phyloP scores from a whole-genome alignment of 108 stramenopile genomes.

The Nitzschia sp. region DNA sequence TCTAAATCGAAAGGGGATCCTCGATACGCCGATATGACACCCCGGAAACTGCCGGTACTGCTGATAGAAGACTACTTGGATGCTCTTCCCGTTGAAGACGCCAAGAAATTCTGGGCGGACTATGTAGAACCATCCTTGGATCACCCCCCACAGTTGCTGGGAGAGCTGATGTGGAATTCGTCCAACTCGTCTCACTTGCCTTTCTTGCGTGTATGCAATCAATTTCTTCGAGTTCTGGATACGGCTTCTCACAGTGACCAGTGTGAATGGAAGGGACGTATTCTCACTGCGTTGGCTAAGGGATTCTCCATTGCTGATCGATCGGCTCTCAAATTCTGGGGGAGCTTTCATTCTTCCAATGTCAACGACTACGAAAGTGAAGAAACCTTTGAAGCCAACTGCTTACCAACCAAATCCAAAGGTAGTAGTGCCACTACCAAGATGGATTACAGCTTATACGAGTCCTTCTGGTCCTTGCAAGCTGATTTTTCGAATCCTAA shows the following conservation, averaged over 20 bases:
- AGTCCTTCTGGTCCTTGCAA: slow-evolving; percentile 81
- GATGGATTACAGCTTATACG: slow-evolving; percentile 63
- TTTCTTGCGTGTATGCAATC: slow-evolving; percentile 63
- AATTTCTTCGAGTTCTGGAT: slow-evolving; percentile 38
- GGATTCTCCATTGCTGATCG: slow-evolving; percentile 76
- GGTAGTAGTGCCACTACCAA: not conserved
- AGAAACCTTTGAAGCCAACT: slow-evolving; percentile 17
- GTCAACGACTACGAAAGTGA: slow-evolving; percentile 25
- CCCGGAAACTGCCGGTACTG: slow-evolving; percentile 55
- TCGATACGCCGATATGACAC: slow-evolving; percentile 18
- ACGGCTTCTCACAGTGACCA: slow-evolving; percentile 21
- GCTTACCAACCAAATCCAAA: slow-evolving; percentile 1
- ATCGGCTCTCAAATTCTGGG: slow-evolving; percentile 73
- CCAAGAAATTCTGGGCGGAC: slow-evolving; percentile 48
- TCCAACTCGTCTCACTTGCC: slow-evolving; percentile 38
- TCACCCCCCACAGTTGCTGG: slow-evolving; percentile 20
- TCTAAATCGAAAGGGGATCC: slow-evolving; percentile 4
- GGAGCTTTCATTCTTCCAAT: slow-evolving; percentile 48
- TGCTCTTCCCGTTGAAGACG: slow-evolving; percentile 29
- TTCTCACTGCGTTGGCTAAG: slow-evolving; percentile 51
- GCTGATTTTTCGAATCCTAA: slow-evolving; percentile 72
- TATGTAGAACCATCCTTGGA: slow-evolving; percentile 33
- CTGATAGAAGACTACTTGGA: slow-evolving; percentile 70
- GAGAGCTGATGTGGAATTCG: slow-evolving; percentile 42
- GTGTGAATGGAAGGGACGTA: slow-evolving; percentile 61